phyloP scores from a whole-genome alignment of 306 rosid genomes.

The Cucurbita maxima region DNA sequence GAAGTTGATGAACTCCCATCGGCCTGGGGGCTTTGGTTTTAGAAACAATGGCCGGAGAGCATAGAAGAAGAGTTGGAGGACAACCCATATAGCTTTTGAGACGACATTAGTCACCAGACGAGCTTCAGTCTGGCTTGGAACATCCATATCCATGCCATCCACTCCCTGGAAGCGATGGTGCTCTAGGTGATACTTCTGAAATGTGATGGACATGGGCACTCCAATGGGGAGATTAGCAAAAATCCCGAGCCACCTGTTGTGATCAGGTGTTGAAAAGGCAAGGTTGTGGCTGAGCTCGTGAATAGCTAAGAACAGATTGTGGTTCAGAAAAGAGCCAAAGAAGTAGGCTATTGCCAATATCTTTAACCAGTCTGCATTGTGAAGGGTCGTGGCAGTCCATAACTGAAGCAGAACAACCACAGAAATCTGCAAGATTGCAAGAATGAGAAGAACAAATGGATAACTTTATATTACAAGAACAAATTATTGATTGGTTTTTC shows the following conservation, averaged over 20 bases:
- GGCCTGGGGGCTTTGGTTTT: constrained; percentile 83
- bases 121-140: constrained; percentile 67
- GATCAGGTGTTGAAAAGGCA: constrained; percentile 67
- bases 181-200: constrained; percentile 88
- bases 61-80: constrained; percentile 82
- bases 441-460: not conserved
- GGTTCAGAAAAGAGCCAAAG: constrained; percentile 90
- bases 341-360: constrained; percentile 60
- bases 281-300: constrained; percentile 96
- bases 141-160: constrained; percentile 82
- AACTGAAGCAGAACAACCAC: constrained; percentile 71
- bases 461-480: not conserved
- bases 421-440: constrained; percentile 38
- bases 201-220: constrained; percentile 89
- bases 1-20: constrained; percentile 74
- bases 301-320: constrained; percentile 87
- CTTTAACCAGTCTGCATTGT: constrained; percentile 67
- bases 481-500: not conserved
- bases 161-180: constrained; percentile 92
- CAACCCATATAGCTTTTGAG: constrained; percentile 55
- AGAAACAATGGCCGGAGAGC: constrained; percentile 70
- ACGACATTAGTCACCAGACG: constrained; percentile 43
- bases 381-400: constrained; percentile 48
- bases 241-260: constrained; percentile 78
- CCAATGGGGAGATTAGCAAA: constrained; percentile 91